Base-by-base conservation (phyloP, 1,284 basidiomycete genomes). In the Athelia sp. region DNA sequence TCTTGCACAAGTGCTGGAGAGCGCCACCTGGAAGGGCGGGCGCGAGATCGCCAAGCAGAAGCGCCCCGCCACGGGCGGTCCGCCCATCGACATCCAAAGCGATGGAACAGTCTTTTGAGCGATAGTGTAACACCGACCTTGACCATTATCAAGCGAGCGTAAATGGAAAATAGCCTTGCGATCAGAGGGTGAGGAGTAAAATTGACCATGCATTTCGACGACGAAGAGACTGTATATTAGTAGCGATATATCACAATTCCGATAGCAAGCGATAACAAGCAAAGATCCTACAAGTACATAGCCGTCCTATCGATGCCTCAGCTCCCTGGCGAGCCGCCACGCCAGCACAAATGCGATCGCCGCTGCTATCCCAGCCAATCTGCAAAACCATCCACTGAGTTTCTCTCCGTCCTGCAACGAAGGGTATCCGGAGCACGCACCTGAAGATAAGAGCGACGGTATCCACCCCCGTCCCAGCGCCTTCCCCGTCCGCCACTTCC, bases 1-100 rank as follows among this genome's bases (percentile, higher is more conserved):
- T 0, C 78, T 97, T 11, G 86, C 91, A 0, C 96, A 98, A 66
- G 85, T 98, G 0, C 73, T 98, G 24, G 95, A 98, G 68, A 85
- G 86, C 46, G 93, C 93, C 1, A 98, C 94, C 0, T 98, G 95
- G 96, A 96, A 95, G 63, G 93, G 92, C 2, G 95, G 90, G 0
- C 75, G 93, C 4, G 91, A 96, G 68, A 91, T 98, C 43, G 95
- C 95, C 0, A 88, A 84, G 63, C 67, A 76, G 61, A 86, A 82
- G 63, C 72, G 94, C 15, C 86, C 86, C 0, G 69, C 74, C 43
- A 86, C 81, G 0, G 83, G 86, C 2, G 92, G 91, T 0, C 93
- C 93, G 1, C 93, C 93, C 0, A 91, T 96, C 59, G 87, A 90
- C 52, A 89, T 92, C 50, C 77, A 86, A 53, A 90, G 89, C 53